Evolutionary conservation across 2,329 filamentous ascomycete species (phyloP).

Genomic region (Penicillium sp.): DNA sequence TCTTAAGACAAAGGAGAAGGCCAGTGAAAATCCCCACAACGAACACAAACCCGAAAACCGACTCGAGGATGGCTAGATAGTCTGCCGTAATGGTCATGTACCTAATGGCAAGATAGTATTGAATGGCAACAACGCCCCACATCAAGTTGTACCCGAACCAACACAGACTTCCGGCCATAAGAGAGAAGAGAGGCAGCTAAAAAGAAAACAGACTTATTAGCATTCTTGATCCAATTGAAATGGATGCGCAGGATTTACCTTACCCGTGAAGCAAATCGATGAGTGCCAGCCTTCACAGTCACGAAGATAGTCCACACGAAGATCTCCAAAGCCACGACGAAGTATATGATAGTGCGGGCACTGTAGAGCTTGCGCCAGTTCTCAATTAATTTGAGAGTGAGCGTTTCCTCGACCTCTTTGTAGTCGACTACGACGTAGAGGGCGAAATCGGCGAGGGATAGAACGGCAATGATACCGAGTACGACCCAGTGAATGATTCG

Average conservation of each 20-base stretch:
- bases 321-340: conserved; percentile 23
- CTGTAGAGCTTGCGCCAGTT: conserved; percentile 5
- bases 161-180: conserved; percentile 16
- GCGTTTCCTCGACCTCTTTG: background rate
- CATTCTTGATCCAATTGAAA: background rate
- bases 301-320: conserved; percentile 20
- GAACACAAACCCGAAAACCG: conserved; percentile 20
- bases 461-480: conserved; percentile 5
- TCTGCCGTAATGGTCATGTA: background rate
- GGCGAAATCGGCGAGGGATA: conserved; percentile 16
- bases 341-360: conserved; percentile 17
- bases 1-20: conserved; percentile 18
- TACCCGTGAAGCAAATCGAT: conserved; percentile 19
- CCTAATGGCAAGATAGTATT: conserved; percentile 3
- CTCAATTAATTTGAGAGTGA: background rate
- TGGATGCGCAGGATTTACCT: background rate
- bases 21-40: conserved; percentile 21
- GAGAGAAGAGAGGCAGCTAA: conserved; percentile 14
- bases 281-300: conserved; percentile 12
- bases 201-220: background rate
- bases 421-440: conserved; percentile 14
- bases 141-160: conserved; percentile 18
- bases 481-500: conserved; percentile 17
- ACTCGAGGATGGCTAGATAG: conserved; percentile 8
- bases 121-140: conserved; percentile 13